Conservation (phyloP, 1,139 yeast genomes). For the Candida pseudocylindracea region DNA sequence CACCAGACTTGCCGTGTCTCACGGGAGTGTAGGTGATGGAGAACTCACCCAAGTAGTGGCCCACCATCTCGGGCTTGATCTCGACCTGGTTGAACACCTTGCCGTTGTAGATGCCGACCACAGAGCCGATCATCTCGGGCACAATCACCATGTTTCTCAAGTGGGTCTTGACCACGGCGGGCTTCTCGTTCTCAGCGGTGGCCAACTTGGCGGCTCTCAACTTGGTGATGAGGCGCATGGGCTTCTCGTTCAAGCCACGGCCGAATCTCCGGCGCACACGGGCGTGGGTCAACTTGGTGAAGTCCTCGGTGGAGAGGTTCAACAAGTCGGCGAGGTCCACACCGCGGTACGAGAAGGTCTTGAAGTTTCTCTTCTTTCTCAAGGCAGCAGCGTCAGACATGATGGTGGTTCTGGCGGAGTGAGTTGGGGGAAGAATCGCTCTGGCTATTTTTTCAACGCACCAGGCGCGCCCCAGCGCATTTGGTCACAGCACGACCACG, state of each 20-base stretch:
- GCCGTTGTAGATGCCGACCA: conserved; percentile 99
- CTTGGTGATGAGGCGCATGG: conserved; percentile 94
- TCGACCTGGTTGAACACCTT: conserved; percentile 99
- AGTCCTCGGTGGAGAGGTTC: conserved; percentile 91
- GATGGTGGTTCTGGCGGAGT: neutral
- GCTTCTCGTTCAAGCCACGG: conserved; percentile 91
- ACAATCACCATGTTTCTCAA: conserved; percentile 97
- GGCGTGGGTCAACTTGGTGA: conserved; percentile 91
- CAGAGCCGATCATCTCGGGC: conserved; percentile 99
- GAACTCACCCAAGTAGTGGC: conserved; percentile 99
- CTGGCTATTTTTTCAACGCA: too few relatives aligned
- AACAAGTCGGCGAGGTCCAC: conserved; percentile 90
- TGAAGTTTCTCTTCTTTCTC: conserved; percentile 84
- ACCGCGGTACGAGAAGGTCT: conserved; percentile 97
- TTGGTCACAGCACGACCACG: too few relatives aligned
- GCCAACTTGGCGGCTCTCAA: conserved; percentile 95
- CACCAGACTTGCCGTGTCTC: conserved; percentile 99
- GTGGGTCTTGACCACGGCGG: conserved; percentile 96
- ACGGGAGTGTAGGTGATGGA: conserved; percentile 99
- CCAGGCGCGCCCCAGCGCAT: too few relatives aligned
- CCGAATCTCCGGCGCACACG: conserved; percentile 99
- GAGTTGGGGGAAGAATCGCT: too few relatives aligned
- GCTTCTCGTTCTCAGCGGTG: conserved; percentile 88
- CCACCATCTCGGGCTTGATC: conserved; percentile 98
- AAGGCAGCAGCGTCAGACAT: conserved; percentile 3